A percentile compares a stretch with the other conserved stretches of the same genome.
These are phyloP conservation scores for Calonectria pteridis DNA, from an alignment of 2,329 filamentous ascomycete species.

Conservation along the genomic window DNA sequence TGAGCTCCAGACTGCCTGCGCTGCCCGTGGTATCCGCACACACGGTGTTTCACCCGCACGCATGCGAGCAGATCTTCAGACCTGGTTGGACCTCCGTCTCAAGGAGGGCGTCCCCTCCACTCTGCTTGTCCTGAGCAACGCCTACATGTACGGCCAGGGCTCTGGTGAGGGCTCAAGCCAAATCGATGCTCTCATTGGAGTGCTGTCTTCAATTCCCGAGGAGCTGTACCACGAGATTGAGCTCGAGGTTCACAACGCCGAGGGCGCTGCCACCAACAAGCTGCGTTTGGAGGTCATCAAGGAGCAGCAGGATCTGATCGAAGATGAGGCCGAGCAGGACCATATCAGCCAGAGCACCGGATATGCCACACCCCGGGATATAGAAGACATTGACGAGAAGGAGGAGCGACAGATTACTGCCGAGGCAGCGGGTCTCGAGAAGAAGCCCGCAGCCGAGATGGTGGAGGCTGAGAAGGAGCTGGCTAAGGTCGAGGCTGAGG, in stretches of 20 bases:
- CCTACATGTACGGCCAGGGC: slow-evolving; percentile 94
- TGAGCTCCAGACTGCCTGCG: slow-evolving; percentile 92
- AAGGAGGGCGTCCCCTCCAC: slow-evolving; percentile 97
- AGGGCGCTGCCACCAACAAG: slow-evolving; percentile 98
- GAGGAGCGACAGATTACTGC: slow-evolving; percentile 75
- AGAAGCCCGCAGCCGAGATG: slow-evolving; percentile 66
- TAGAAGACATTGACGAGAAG: slow-evolving; percentile 94
- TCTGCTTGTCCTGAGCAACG: slow-evolving; percentile 93
- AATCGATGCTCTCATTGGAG: slow-evolving; percentile 92
- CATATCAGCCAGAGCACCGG: slow-evolving; percentile 82
- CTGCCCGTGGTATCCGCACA: slow-evolving; percentile 91
- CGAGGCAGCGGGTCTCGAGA: slow-evolving; percentile 60
- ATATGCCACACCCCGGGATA: slow-evolving; percentile 82
- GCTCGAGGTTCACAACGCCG: slow-evolving; percentile 95
- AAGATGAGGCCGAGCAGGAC: slow-evolving; percentile 95
- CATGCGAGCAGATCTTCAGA: slow-evolving; percentile 89
- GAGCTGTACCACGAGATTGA: slow-evolving; percentile 99
- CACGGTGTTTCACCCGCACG: slow-evolving; percentile 91
- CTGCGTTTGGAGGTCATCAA: slow-evolving; percentile 97
- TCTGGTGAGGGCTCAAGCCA: slow-evolving; percentile 91
- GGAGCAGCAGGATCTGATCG: slow-evolving; percentile 98
- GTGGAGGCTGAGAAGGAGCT: slow-evolving; percentile 67
- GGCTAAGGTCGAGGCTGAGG: slow-evolving; percentile 44
- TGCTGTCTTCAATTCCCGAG: slow-evolving; percentile 94
- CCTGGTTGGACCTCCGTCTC: slow-evolving; percentile 94